phyloP scores from a whole-genome alignment of 352 stramenopile genomes.

The Phytopythium boreale region DNA sequence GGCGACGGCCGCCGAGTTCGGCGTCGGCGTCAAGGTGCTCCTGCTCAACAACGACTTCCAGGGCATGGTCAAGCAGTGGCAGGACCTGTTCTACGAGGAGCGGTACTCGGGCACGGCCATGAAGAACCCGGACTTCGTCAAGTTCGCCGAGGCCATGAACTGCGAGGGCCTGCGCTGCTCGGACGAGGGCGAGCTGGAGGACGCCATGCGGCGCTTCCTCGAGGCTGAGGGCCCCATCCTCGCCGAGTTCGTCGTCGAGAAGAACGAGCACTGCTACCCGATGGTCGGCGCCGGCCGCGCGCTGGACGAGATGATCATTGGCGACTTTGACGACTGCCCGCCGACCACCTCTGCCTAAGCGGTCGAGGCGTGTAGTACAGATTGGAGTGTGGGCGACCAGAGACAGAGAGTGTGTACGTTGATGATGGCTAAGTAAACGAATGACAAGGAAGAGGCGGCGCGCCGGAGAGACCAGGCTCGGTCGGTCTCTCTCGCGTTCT shows the following conservation, averaged over 20 bases:
- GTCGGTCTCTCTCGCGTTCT: not conserved
- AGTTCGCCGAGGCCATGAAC: constrained; percentile 92
- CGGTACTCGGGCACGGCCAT: constrained; percentile 89
- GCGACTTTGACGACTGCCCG: constrained; percentile 92
- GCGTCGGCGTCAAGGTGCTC: constrained; percentile 94
- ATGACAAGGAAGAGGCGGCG: constrained; percentile 6
- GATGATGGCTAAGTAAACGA: constrained; percentile 6
- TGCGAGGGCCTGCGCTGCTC: constrained; percentile 91
- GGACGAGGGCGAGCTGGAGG: constrained; percentile 85
- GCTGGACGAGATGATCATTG: constrained; percentile 95
- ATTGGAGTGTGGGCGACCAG: not conserved
- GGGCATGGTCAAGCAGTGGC: constrained; percentile 98
- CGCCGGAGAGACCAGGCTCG: not conserved
- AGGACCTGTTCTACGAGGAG: constrained; percentile 96
- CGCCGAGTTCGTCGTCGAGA: constrained; percentile 93
- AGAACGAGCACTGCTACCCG: constrained; percentile 93
- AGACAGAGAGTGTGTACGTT: not conserved
- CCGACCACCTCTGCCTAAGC: constrained; percentile 89
- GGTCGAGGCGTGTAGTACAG: not conserved
- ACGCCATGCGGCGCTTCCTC: constrained; percentile 92
- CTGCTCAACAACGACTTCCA: constrained; percentile 97
- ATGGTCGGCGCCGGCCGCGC: constrained; percentile 91
- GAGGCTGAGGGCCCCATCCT: constrained; percentile 92
- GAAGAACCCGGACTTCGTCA: constrained; percentile 94
- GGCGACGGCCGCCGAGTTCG: constrained; percentile 92